These are phyloP conservation scores for Phytophthora hybrid DNA, from an alignment of 352 stramenopile genomes.

Conservation along the genomic window DNA sequence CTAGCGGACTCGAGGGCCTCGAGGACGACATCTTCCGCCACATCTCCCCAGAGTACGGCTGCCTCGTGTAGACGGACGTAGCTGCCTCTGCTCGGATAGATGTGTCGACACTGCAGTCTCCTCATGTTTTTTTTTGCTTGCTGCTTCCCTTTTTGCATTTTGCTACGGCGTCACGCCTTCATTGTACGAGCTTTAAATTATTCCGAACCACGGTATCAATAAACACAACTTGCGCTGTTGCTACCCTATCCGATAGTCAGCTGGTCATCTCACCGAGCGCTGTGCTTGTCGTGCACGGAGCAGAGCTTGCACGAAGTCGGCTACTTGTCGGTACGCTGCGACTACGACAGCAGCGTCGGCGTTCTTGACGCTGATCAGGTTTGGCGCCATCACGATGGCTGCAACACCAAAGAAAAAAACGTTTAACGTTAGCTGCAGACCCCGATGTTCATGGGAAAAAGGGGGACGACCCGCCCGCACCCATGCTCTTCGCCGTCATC, in stretches of 20 bases:
- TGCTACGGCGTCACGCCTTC: slow-evolving; percentile 3
- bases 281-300: slow-evolving; percentile 53
- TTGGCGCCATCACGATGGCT: slow-evolving; percentile 88
- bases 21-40: slow-evolving; percentile 88
- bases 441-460: background rate
- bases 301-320: slow-evolving; percentile 65
- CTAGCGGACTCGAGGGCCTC: slow-evolving; percentile 38
- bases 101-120: slow-evolving; percentile 28
- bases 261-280: slow-evolving; percentile 47
- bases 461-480: slow-evolving; percentile 27
- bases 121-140: slow-evolving; percentile 19
- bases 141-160: slow-evolving; percentile 32
- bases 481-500: slow-evolving; percentile 85
- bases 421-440: background rate
- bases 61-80: slow-evolving; percentile 58
- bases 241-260: background rate
- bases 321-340: slow-evolving; percentile 78
- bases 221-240: slow-evolving; percentile 15
- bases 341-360: slow-evolving; percentile 78
- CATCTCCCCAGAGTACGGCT: slow-evolving; percentile 87
- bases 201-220: slow-evolving; percentile 35
- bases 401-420: background rate
- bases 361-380: slow-evolving; percentile 72
- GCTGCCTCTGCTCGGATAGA: slow-evolving; percentile 24
- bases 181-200: slow-evolving; percentile 41